These are phyloP conservation scores for Fusarium devonianum DNA, from an alignment of 2,329 filamentous ascomycete species.

Conservation along the genomic window DNA sequence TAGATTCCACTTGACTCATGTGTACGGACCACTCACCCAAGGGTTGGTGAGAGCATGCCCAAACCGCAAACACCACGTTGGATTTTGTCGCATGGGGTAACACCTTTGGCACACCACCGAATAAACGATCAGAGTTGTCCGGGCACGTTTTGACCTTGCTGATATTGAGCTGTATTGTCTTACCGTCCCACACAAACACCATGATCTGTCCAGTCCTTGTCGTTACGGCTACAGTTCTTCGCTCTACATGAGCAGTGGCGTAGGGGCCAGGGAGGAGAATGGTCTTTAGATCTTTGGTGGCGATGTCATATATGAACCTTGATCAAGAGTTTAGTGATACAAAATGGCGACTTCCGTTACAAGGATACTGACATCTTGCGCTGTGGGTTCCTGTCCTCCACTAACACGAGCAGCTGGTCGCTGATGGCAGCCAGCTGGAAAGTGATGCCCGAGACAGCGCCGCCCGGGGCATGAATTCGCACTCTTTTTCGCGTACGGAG, in stretches of 20 bases:
- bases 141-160: constrained; percentile 3
- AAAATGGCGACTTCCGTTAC: neutral
- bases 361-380: neutral
- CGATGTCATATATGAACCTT: constrained; percentile 37
- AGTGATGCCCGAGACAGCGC: constrained; percentile 24
- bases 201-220: constrained; percentile 33
- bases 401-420: constrained; percentile 29
- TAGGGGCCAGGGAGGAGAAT: constrained; percentile 31
- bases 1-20: neutral
- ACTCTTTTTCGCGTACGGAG: constrained; percentile 28
- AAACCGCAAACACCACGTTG: constrained; percentile 29
- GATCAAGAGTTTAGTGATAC: neutral
- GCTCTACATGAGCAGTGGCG: constrained; percentile 26
- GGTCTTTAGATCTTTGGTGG: constrained; percentile 21
- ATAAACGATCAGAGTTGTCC: neutral
- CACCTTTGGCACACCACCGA: constrained; percentile 28
- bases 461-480: constrained; percentile 26
- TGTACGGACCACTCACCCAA: constrained; percentile 1
- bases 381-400: neutral
- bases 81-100: constrained; percentile 32
- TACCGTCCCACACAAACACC: constrained; percentile 34
- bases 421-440: constrained; percentile 34
- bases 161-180: constrained; percentile 25
- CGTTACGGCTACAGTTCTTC: constrained; percentile 30
- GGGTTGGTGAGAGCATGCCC: constrained; percentile 2